Conservation (phyloP, 2,329 filamentous ascomycete genomes). For the Ophiostoma sp. region DNA sequence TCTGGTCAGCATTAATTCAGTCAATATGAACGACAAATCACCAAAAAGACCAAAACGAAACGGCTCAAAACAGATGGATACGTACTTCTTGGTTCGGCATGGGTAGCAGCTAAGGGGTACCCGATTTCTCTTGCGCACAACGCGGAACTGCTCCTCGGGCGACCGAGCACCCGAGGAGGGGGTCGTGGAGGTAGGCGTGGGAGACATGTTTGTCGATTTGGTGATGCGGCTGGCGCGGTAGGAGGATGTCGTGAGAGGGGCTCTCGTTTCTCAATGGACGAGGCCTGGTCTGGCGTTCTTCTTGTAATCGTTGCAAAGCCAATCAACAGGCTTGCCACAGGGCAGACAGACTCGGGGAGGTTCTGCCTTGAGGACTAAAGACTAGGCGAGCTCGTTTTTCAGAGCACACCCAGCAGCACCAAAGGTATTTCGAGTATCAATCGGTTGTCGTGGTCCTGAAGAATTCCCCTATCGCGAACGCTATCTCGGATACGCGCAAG, state of each 20-base stretch:
- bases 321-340: background rate
- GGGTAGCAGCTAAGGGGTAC: constrained; percentile 89
- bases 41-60: background rate
- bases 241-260: background rate
- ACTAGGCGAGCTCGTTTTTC: constrained; percentile 10
- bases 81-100: constrained; percentile 84
- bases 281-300: background rate
- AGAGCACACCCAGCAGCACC: constrained; percentile 20
- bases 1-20: constrained; percentile 21
- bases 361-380: background rate
- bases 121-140: constrained; percentile 88
- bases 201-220: constrained; percentile 56
- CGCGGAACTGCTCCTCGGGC: constrained; percentile 80
- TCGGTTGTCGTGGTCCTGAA: background rate
- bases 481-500: background rate
- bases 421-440: constrained; percentile 3
- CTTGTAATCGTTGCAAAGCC: background rate
- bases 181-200: constrained; percentile 74
- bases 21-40: constrained; percentile 2
- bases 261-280: constrained; percentile 8
- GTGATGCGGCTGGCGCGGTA: background rate
- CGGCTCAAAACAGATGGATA: constrained; percentile 33
- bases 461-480: background rate
- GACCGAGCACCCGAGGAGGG: constrained; percentile 76
- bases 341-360: background rate